Percentiles rank a stretch among this genome's conserved stretches.
Conservation (phyloP, 331 rosid species). For the Pyracantha coccinea region DNA sequence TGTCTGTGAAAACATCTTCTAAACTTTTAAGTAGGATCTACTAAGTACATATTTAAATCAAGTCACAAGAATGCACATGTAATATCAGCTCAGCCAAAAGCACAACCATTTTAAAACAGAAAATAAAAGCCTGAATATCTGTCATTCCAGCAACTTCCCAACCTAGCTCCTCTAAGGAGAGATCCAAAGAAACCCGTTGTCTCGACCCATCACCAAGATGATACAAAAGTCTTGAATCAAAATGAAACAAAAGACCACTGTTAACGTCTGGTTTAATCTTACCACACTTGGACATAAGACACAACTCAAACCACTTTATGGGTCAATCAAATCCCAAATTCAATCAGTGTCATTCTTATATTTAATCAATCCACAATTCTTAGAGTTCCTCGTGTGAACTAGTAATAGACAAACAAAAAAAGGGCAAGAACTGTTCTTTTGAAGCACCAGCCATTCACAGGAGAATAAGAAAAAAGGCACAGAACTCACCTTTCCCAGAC, state of each 20-base stretch:
- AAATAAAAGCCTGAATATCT: neutral
- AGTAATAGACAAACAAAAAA: neutral
- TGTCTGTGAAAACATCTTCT: neutral
- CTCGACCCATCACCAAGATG: neutral
- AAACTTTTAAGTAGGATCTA: too few species aligned
- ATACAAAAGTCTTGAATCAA: neutral
- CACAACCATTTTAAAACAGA: neutral
- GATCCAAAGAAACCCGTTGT: neutral
- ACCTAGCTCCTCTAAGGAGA: neutral
- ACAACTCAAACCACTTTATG: neutral
- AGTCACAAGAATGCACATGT: neutral
- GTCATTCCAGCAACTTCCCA: neutral
- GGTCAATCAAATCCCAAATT: neutral
- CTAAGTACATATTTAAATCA: too few species aligned
- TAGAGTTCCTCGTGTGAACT: neutral
- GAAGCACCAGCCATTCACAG: neutral
- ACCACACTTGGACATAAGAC: neutral
- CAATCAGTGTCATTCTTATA: neutral
- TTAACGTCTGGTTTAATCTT: neutral
- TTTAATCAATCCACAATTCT: neutral
- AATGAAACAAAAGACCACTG: neutral
- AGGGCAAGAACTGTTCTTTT: neutral
- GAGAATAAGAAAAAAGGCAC: neutral
- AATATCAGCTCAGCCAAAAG: neutral
- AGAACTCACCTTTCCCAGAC: conserved; percentile 88